Conservation (phyloP, 169 alveolate species). For the Cryptosporidium sp. region DNA sequence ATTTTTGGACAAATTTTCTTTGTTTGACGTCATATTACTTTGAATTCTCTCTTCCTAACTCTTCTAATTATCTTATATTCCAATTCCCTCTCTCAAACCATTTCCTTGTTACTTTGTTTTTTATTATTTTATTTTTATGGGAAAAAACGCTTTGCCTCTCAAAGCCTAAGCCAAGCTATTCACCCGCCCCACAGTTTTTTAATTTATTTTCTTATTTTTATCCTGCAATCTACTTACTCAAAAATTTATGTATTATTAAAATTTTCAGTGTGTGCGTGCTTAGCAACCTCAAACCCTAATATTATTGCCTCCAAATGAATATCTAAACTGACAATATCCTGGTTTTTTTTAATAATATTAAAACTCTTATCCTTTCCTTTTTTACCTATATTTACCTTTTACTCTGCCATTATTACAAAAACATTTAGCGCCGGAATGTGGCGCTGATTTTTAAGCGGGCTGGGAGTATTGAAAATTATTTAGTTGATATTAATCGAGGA, state of each 20-base stretch:
- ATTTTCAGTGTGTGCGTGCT: not conserved
- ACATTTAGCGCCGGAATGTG: not conserved
- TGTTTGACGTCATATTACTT: constrained; percentile 26
- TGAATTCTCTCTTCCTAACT: constrained; percentile 6
- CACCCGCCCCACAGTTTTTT: constrained; percentile 64
- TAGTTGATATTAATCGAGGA: not conserved
- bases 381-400: too few species aligned
- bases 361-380: not conserved
- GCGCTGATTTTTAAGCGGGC: not conserved
- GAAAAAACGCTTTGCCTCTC: constrained; percentile 9
- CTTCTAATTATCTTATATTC: constrained; percentile 3
- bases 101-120: constrained; percentile 1
- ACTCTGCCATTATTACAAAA: too few species aligned
- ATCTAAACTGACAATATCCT: not conserved
- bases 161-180: constrained; percentile 12
- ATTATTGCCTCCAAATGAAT: not conserved
- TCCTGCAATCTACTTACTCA: not conserved
- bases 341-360: too few species aligned
- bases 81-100: constrained; percentile 5
- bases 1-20: constrained; percentile 38
- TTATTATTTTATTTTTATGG: not conserved
- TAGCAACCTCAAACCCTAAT: too few species aligned
- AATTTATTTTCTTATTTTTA: not conserved
- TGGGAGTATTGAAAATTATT: too few species aligned
- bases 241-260: not conserved